Percentiles rank a stretch among this genome's conserved stretches.
Evolutionary conservation across 768 basidiomycete genomes (phyloP).

Genomic region (Chlorophyllum brunneum): DNA sequence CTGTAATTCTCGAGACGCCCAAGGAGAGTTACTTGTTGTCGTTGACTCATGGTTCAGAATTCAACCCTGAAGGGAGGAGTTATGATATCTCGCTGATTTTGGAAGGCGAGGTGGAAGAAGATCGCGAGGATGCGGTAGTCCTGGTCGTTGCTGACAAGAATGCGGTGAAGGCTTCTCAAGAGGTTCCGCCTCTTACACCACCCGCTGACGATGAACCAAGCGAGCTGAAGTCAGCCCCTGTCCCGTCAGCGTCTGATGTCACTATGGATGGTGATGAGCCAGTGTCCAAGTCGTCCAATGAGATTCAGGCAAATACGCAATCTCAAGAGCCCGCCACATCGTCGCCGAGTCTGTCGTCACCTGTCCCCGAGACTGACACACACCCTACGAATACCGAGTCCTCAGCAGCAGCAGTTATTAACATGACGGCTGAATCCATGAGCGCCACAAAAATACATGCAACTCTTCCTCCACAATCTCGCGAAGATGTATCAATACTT

Average conservation of each 20-base stretch:
- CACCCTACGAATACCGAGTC: slow-evolving; percentile 7
- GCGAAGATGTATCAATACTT: slow-evolving; percentile 8
- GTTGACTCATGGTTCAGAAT: slow-evolving; percentile 6
- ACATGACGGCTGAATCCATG: neutral
- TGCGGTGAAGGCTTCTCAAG: slow-evolving; percentile 5
- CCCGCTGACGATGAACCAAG: slow-evolving; percentile 1
- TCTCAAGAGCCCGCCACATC: neutral
- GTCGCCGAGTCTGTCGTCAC: neutral
- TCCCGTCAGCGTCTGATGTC: neutral
- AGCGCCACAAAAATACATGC: neutral
- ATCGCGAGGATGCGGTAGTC: slow-evolving; percentile 19
- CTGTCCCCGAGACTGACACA: neutral
- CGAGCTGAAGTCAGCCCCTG: slow-evolving; percentile 2
- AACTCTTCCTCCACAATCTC: slow-evolving; percentile 5
- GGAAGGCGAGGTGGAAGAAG: slow-evolving; percentile 27
- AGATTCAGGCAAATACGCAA: neutral
- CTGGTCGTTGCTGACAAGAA: slow-evolving; percentile 12
- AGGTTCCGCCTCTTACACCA: slow-evolving; percentile 4
- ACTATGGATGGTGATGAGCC: neutral
- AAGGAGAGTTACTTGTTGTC: slow-evolving; percentile 36
- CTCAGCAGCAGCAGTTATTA: neutral
- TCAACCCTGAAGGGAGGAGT: slow-evolving; percentile 13
- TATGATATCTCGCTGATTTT: slow-evolving; percentile 38
- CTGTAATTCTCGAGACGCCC: slow-evolving; percentile 35
- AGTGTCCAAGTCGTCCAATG: neutral